These are phyloP conservation scores for Parachaetomium inaequale DNA, from an alignment of 495 filamentous ascomycete species.

Conservation along the genomic window DNA sequence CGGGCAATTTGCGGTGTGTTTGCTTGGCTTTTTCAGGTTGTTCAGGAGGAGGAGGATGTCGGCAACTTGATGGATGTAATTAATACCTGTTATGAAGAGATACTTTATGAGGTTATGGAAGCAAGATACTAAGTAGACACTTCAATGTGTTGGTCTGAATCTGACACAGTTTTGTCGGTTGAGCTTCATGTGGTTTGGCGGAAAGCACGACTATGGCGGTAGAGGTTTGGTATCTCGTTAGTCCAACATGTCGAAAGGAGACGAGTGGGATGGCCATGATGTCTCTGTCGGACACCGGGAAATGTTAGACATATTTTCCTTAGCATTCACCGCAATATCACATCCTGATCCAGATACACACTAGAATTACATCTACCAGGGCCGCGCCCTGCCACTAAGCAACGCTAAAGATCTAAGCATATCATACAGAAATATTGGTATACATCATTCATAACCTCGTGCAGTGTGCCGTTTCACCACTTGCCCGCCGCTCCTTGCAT, in stretches of 20 bases:
- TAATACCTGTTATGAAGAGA: not conserved
- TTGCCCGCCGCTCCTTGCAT: not conserved
- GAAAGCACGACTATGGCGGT: no score
- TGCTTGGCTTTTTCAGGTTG: not conserved
- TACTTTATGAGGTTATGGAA: not conserved
- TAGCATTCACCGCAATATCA: not conserved
- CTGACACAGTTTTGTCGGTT: no score
- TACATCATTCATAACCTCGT: constrained; percentile 16
- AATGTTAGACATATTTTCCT: no score
- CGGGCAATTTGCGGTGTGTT: not conserved
- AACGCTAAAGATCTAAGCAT: not conserved
- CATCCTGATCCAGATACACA: not conserved
- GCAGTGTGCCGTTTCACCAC: constrained; percentile 12
- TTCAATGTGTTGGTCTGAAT: not conserved
- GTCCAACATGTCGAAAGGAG: no score
- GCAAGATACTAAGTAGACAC: not conserved
- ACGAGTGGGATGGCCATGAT: no score
- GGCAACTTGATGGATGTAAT: not conserved
- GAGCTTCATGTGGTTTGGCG: not conserved
- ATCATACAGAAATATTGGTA: constrained; percentile 6
- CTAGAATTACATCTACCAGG: constrained; percentile 10
- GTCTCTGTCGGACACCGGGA: no score
- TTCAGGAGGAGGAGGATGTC: not conserved
- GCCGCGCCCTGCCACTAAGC: not conserved
- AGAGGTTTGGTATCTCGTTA: no score